Conservation (phyloP, 352 stramenopile species). For the Pythium insidiosum region DNA sequence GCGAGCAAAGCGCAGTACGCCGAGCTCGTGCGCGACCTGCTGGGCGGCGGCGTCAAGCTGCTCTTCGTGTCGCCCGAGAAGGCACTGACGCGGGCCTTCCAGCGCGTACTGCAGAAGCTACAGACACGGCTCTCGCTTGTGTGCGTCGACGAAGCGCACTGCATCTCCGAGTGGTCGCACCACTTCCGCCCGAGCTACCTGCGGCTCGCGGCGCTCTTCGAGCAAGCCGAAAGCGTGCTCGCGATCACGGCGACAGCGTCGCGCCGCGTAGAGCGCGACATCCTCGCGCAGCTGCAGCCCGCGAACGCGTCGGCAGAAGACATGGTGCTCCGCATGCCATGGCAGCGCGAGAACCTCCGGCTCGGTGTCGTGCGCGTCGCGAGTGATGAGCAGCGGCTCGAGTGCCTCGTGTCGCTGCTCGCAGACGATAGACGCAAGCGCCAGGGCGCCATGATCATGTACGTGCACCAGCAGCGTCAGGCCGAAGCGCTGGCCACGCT, state of each 20-base stretch:
- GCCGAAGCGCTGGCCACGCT: constrained; percentile 59
- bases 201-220: constrained; percentile 45
- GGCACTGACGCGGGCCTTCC: constrained; percentile 76
- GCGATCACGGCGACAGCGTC: constrained; percentile 92
- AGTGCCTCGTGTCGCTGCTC: constrained; percentile 26
- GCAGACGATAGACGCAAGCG: constrained; percentile 14
- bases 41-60: constrained; percentile 59
- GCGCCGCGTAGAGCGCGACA: constrained; percentile 57
- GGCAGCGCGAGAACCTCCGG: constrained; percentile 58
- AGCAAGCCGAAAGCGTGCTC: constrained; percentile 65
- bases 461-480: constrained; percentile 77
- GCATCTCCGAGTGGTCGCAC: constrained; percentile 93
- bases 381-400: constrained; percentile 51
- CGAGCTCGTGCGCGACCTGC: constrained; percentile 53
- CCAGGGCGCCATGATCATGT: constrained; percentile 64
- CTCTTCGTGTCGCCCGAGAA: constrained; percentile 91
- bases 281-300: constrained; percentile 39
- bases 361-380: constrained; percentile 42
- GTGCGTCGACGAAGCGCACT: constrained; percentile 94
- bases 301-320: constrained; percentile 3
- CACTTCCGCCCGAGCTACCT: constrained; percentile 90
- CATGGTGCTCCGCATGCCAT: constrained; percentile 67
- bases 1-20: constrained; percentile 58
- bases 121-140: constrained; percentile 65
- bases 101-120: constrained; percentile 41